A percentile compares a stretch with the other conserved stretches of the same genome.
Conservation (phyloP, 129 eudicot species). For the Lonicera japonica region DNA sequence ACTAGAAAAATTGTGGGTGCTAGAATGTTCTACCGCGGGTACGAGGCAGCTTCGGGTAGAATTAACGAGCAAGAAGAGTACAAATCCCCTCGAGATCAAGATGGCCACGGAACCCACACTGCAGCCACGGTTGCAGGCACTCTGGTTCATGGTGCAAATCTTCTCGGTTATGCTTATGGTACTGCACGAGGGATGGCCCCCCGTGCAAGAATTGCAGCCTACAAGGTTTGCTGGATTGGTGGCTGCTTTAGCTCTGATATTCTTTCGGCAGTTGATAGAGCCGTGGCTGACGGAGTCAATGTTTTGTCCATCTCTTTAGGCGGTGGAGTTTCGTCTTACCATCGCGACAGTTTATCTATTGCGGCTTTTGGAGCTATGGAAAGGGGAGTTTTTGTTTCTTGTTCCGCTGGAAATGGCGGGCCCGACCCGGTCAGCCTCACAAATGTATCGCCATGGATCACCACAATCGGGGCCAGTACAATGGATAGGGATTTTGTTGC, state of each 20-base stretch:
- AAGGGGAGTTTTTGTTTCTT: slow-evolving; percentile 76
- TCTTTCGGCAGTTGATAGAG: slow-evolving; percentile 74
- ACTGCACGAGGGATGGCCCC: slow-evolving; percentile 87
- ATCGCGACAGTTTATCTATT: slow-evolving; percentile 69
- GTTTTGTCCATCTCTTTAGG: slow-evolving; percentile 83
- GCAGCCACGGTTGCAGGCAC: slow-evolving; percentile 88
- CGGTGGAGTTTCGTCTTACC: slow-evolving; percentile 79
- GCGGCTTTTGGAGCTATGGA: slow-evolving; percentile 95
- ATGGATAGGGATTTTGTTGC: slow-evolving; percentile 90
- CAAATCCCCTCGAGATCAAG: slow-evolving; percentile 83
- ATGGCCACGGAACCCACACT: slow-evolving; percentile 91
- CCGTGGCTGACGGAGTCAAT: slow-evolving; percentile 78
- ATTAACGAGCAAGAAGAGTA: slow-evolving; percentile 66
- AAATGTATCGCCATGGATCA: slow-evolving; percentile 87
- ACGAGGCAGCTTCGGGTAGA: slow-evolving; percentile 77
- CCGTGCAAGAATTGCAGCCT: slow-evolving; percentile 79
- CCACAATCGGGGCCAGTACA: slow-evolving; percentile 87
- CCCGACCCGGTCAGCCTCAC: slow-evolving; percentile 84
- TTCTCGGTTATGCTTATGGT: slow-evolving; percentile 75
- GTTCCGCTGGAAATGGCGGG: slow-evolving; percentile 92
- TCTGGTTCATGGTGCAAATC: slow-evolving; percentile 72
- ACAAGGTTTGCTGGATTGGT: slow-evolving; percentile 86
- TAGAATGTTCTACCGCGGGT: slow-evolving; percentile 64
- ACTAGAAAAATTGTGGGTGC: slow-evolving; percentile 77
- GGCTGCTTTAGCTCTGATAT: slow-evolving; percentile 97